Evolutionary conservation across 202 grass and related monocot species (phyloP).

Genomic region (Brachypodium distachyon): DNA sequence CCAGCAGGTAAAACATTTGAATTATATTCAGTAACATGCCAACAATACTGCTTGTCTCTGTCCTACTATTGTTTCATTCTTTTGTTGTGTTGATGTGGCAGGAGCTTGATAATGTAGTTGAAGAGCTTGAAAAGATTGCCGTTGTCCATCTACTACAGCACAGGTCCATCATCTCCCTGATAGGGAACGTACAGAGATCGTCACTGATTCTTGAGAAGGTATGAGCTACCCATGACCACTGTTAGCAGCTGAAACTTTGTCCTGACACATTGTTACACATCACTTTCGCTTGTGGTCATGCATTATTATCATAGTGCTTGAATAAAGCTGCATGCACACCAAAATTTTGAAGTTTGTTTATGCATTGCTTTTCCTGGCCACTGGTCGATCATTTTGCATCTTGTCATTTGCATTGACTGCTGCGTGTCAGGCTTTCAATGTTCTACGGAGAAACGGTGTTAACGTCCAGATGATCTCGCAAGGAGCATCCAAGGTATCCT

Average conservation of each 20-base stretch:
- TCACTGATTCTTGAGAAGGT: slow-evolving; percentile 98
- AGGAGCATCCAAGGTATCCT: slow-evolving; percentile 94
- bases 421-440: slow-evolving; percentile 63
- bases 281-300: neutral
- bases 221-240: neutral
- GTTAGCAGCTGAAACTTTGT: neutral
- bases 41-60: neutral
- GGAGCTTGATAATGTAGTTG: slow-evolving; percentile 86
- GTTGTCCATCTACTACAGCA: slow-evolving; percentile 80
- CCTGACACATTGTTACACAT: neutral
- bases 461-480: slow-evolving; percentile 99
- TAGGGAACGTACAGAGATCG: slow-evolving; percentile 85
- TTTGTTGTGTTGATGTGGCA: slow-evolving; percentile 15
- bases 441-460: slow-evolving; percentile 65
- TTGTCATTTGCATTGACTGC: neutral
- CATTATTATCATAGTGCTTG: neutral
- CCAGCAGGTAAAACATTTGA: slow-evolving; percentile 54
- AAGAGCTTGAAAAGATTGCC: slow-evolving; percentile 91
- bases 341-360: neutral
- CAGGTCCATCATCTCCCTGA: slow-evolving; percentile 89
- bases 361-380: neutral
- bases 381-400: neutral
- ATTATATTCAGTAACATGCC: neutral
- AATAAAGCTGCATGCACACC: neutral
- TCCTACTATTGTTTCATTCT: neutral